Base-by-base conservation (phyloP, 129 eudicot genomes). In the Lactuca sativa region DNA sequence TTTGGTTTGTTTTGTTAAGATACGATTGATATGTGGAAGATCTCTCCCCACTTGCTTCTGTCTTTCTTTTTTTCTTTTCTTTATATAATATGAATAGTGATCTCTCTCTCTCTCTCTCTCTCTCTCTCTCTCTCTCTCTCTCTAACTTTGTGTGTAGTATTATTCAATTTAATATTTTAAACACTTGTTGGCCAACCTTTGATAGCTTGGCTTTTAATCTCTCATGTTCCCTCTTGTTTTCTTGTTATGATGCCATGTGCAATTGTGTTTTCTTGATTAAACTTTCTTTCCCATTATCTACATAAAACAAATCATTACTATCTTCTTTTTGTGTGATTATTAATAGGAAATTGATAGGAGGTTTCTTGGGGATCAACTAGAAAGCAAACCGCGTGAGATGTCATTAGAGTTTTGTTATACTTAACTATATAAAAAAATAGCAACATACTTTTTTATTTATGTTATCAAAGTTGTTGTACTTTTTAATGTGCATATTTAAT, bases 11-110 rank as follows among this genome's bases (percentile, higher is more conserved):
- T 69, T 56, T 77, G 75, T 77, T 69, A 32, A 77, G 71, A 77
- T 69, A 62, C n/a, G 77, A 62, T 72, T 62, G 77, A 72, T 72
- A 62, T 72, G 40, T 71, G 60, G 71, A 70, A 77, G 76, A 77
- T 77, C 63, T 77, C 66, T 77, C 71, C 41, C 81, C 81, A 77
- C 81, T 77, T 77, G 60, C 71, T 70, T 77, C 62, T 69, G 81
- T 77, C 76, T 77, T 76, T 64, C 68, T 76, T 68, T 17, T 30
- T 47, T 69, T 69, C 21, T 34, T 61, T 37, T 25, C 10, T 15
- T 53, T 47, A 15, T 37, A 56, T 37, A 67, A 54, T 32, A 60
- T 67, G 48, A 55, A 75, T 36, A 62, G 63, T 17, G 17, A 0
- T 21, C 6, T 44, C 7, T 47, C 69, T 34, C 21, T 44, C 17